Conservation (phyloP, 1,284 basidiomycete genomes). For the Trametes versicolor region DNA sequence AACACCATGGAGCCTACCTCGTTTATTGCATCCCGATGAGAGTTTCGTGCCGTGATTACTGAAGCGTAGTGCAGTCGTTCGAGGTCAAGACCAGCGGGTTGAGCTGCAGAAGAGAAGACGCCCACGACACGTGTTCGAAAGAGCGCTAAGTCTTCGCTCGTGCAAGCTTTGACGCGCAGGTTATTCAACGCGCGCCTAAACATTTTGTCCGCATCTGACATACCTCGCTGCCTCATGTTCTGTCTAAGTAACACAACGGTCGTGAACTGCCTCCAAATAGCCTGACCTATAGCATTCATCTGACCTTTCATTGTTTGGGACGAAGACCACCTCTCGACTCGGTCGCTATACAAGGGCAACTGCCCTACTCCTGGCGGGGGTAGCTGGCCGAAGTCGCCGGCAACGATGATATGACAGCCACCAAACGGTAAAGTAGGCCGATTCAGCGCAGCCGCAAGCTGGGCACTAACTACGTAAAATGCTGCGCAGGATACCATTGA, state of each 20-base stretch:
- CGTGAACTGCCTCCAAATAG: slow-evolving; percentile 15
- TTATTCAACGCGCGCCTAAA: background rate
- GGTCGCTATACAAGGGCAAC: background rate
- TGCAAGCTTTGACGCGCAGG: background rate
- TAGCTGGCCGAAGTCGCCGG: background rate
- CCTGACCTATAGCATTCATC: background rate
- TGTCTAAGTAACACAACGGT: slow-evolving; percentile 17
- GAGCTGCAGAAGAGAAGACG: no score
- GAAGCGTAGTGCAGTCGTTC: background rate
- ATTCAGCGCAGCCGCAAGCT: background rate
- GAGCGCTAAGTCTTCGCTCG: background rate
- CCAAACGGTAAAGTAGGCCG: background rate
- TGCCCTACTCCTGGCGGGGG: background rate
- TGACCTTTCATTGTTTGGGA: background rate
- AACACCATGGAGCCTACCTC: no score
- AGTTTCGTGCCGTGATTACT: no score
- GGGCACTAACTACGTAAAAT: background rate
- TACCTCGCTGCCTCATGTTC: slow-evolving; percentile 16
- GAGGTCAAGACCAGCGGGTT: background rate
- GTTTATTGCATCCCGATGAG: no score
- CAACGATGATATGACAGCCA: background rate
- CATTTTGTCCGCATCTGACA: background rate
- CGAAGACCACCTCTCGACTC: background rate
- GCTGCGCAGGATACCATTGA: slow-evolving; percentile 6
- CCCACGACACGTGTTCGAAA: background rate